Conservation (phyloP, 2,329 filamentous ascomycete genomes). For the Dactylellina leptospora region DNA sequence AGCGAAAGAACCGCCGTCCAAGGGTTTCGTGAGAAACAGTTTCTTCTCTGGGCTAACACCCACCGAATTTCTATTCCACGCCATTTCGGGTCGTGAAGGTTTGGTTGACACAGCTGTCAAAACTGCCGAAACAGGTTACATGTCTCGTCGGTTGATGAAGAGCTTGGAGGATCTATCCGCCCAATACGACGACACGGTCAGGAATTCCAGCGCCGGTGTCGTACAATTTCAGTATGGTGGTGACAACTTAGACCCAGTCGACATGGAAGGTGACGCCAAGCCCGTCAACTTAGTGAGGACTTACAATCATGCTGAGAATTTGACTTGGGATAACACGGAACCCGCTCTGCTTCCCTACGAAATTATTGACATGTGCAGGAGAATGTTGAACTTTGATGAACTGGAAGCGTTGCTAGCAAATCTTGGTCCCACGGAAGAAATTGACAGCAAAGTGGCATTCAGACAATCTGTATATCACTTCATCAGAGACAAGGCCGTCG, state of each 20-base stretch:
- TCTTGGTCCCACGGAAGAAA: slow-evolving; percentile 53
- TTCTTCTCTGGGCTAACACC: slow-evolving; percentile 93
- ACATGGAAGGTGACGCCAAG: slow-evolving; percentile 94
- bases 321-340: slow-evolving; percentile 82
- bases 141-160: slow-evolving; percentile 98
- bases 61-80: slow-evolving; percentile 96
- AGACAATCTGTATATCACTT: slow-evolving; percentile 39
- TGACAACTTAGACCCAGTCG: slow-evolving; percentile 91
- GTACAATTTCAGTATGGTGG: slow-evolving; percentile 98
- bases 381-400: slow-evolving; percentile 54
- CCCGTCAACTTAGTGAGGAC: slow-evolving; percentile 93
- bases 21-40: slow-evolving; percentile 96
- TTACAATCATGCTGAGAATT: slow-evolving; percentile 78
- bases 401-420: slow-evolving; percentile 54
- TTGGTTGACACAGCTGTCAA: slow-evolving; percentile 98
- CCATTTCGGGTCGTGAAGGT: slow-evolving; percentile 97
- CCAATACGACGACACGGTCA: slow-evolving; percentile 91
- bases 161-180: slow-evolving; percentile 93
- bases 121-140: slow-evolving; percentile 98
- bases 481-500: slow-evolving; percentile 34
- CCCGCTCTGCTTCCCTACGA: slow-evolving; percentile 76
- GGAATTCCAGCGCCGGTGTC: slow-evolving; percentile 85
- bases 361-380: slow-evolving; percentile 71
- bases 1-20: slow-evolving; percentile 87
- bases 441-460: slow-evolving; percentile 70